Evolutionary conservation across 2,329 filamentous ascomycete species (phyloP), one percentile per base, ranked within the genome.

Genomic region (Trichoderma sp.): DNA sequence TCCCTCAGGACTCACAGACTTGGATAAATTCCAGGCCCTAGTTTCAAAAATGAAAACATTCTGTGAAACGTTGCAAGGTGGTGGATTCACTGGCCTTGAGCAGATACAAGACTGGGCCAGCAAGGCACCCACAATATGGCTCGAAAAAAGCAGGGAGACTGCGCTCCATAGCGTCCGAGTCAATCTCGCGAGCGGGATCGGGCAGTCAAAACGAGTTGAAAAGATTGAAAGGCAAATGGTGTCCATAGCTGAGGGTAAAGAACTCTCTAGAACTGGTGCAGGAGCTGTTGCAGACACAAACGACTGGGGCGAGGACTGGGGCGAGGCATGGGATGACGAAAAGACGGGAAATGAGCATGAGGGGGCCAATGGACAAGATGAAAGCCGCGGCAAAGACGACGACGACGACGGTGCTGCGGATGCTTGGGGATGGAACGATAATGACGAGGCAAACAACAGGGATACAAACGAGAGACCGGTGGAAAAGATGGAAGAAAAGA

Each of bases 141-240:
- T 98, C 15, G 87, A 87, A 2, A 94, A 93, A 76, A 90, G 93
- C 71, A 89, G 92, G 73, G 93, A 97, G 74, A 88, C 86, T 37
- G 89, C 92, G 0, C 84, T 99, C 27, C 90, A 94, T 70, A 85
- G 86, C 37, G 88, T 96, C 13, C 88, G 95, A 27, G 85, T 80
- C 22, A 86, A 90, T 54, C 84, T 97, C 2, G 84, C 88, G 4
- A 81, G 82, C 61, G 92, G 90, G 0, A 84, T 94, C 45, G 89
- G 89, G 9, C 79, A 83, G 29, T 84, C 89, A 15, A 90, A 87
- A 72, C 83, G 86, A 54, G 93, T 97, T 1, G 93, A 97, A 77
- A 88, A 91, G 73, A 84, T 96, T 1, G 94, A 98, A 78, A 96
- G 90, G 58, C 90, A 95, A 74, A 88, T 90, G 76, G 84, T 97